These are phyloP conservation scores for Dendrocalamus sinicus DNA, from an alignment of 176 grass and related monocot genomes.

Conservation along the genomic window DNA sequence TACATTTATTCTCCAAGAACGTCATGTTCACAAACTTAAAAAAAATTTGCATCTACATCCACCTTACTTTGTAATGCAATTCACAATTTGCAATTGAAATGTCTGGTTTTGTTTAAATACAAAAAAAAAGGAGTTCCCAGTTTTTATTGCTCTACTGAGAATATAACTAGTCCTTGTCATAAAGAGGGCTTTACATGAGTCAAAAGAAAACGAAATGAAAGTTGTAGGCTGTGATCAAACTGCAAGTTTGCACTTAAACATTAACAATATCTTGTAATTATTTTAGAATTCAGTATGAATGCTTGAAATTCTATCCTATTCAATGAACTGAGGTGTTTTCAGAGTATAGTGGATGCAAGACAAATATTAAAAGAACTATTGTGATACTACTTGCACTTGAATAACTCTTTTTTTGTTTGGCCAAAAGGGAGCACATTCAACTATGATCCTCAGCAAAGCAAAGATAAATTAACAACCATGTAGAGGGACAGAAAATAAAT, in stretches of 20 bases:
- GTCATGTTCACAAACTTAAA: background rate
- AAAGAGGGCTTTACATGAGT: background rate
- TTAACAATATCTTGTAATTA: background rate
- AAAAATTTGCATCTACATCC: background rate
- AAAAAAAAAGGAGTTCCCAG: background rate
- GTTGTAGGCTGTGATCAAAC: background rate
- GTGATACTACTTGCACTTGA: background rate
- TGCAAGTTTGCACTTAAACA: background rate
- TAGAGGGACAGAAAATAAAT: background rate
- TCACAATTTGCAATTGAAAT: background rate
- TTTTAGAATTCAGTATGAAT: background rate
- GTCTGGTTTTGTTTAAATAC: background rate
- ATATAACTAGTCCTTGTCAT: conserved; percentile 20
- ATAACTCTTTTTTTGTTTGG: background rate
- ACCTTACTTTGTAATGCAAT: background rate
- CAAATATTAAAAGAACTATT: background rate
- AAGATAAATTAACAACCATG: background rate
- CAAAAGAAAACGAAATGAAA: conserved; percentile 10
- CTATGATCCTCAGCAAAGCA: background rate
- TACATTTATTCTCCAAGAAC: background rate
- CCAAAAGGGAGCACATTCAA: conserved; percentile 2
- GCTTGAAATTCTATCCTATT: background rate
- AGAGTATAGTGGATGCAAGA: background rate
- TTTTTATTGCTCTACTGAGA: background rate
- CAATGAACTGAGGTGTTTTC: background rate